Conservation (phyloP, 1,139 yeast species). For the Geotrichum citri-aurantii region DNA sequence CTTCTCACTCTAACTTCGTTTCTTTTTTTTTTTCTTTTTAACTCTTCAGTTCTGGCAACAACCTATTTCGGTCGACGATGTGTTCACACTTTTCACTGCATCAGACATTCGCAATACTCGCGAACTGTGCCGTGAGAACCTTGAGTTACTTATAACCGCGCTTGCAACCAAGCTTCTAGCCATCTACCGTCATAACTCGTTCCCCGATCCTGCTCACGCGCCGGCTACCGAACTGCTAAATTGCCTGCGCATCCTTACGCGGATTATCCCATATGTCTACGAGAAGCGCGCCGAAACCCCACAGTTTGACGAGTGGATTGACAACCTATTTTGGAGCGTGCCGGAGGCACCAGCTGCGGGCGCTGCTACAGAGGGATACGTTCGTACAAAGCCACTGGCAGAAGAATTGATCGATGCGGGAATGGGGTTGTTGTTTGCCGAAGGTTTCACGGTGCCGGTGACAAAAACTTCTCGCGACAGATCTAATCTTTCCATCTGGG, state of each 20-base stretch:
- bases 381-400: slow-evolving; percentile 43
- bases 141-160: slow-evolving; percentile 47
- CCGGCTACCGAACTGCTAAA: slow-evolving; percentile 42
- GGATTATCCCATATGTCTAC: slow-evolving; percentile 61
- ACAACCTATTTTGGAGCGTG: slow-evolving; percentile 42
- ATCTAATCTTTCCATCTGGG: slow-evolving; percentile 49
- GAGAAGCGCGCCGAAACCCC: slow-evolving; percentile 37
- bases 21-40: neutral
- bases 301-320: slow-evolving; percentile 35
- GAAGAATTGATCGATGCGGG: slow-evolving; percentile 44
- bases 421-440: slow-evolving; percentile 51
- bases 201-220: slow-evolving; percentile 29
- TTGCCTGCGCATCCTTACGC: slow-evolving; percentile 60
- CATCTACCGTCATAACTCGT: slow-evolving; percentile 27
- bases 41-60: slow-evolving; percentile 39
- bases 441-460: slow-evolving; percentile 53
- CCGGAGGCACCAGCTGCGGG: neutral
- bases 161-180: slow-evolving; percentile 37
- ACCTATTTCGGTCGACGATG: slow-evolving; percentile 47
- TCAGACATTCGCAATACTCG: slow-evolving; percentile 57
- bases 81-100: slow-evolving; percentile 51
- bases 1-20: neutral
- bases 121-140: slow-evolving; percentile 52
- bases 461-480: slow-evolving; percentile 19
- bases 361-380: slow-evolving; percentile 6